phyloP scores from a whole-genome alignment of 1,139 yeast species.

The Candida tropicalis region DNA sequence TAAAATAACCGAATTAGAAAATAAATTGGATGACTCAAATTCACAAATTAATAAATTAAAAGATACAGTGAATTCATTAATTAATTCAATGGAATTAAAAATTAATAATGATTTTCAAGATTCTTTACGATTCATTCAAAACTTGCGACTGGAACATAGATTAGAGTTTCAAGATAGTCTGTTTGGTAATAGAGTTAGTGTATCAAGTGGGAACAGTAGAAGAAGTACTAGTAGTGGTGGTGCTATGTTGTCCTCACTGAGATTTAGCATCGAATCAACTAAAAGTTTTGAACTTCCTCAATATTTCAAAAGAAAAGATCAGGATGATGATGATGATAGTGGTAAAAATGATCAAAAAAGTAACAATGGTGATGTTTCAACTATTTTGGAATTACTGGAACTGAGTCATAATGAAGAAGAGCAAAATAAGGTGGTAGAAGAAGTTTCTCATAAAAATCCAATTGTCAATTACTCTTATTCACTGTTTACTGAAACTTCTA shows the following conservation, averaged over 20 bases:
- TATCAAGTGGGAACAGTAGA: too few relatives aligned
- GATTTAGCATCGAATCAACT: neutral
- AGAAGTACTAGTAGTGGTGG: too few relatives aligned
- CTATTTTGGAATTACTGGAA: conserved; percentile 13
- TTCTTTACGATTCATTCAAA: conserved; percentile 26
- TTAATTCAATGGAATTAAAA: conserved; percentile 20
- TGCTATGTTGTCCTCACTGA: too few relatives aligned
- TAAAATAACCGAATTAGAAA: conserved; percentile 54
- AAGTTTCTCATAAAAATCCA: neutral
- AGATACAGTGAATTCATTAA: conserved; percentile 17
- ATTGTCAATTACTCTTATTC: neutral
- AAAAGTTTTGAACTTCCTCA: conserved; percentile 6
- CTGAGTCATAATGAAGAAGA: conserved; percentile 3
- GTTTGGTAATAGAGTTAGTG: too few relatives aligned
- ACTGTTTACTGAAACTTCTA: neutral
- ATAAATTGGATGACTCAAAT: conserved; percentile 45
- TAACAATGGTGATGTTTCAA: conserved; percentile 5
- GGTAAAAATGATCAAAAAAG: neutral
- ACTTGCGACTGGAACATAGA: too few relatives aligned
- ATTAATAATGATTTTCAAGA: conserved; percentile 48
- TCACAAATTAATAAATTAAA: conserved; percentile 46
- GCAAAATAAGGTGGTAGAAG: too few relatives aligned
- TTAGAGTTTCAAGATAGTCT: too few relatives aligned
- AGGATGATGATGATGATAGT: neutral
- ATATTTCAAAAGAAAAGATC: conserved; percentile 9